A percentile compares a stretch with the other conserved stretches of the same genome.
These are phyloP conservation scores for Rubia tinctorum DNA, from an alignment of 305 asterid genomes.

Conservation along the genomic window DNA sequence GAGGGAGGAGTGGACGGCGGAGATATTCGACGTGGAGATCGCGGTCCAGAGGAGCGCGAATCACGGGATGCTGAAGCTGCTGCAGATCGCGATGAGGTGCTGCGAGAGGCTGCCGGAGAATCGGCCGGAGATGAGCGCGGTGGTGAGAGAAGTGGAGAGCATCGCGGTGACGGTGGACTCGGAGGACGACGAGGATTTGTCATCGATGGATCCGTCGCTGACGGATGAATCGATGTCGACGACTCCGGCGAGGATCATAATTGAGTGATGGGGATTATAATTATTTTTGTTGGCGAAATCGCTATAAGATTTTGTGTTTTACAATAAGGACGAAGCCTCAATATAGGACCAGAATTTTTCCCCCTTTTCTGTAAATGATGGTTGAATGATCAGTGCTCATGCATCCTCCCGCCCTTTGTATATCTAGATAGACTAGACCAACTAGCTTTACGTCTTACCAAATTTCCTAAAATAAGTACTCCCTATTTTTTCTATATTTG, in stretches of 20 bases:
- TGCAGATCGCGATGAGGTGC: conserved; percentile 67
- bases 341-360: background rate
- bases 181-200: conserved; percentile 47
- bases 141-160: conserved; percentile 58
- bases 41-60: conserved; percentile 58
- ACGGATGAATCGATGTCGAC: conserved; percentile 62
- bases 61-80: conserved; percentile 54
- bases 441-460: background rate
- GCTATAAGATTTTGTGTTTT: background rate
- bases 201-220: conserved; percentile 48
- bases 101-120: conserved; percentile 61
- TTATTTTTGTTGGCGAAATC: background rate
- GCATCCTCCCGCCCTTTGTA: background rate
- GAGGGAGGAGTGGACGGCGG: conserved; percentile 94
- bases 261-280: background rate
- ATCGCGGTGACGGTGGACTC: conserved; percentile 38
- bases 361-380: background rate
- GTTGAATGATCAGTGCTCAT: background rate
- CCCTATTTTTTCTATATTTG: too few relatives aligned
- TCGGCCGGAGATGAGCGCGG: conserved; percentile 58
- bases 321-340: background rate
- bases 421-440: background rate
- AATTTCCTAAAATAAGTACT: too few relatives aligned
- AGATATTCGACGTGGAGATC: conserved; percentile 72
- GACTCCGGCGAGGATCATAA: conserved; percentile 24